These are phyloP conservation scores for Eucalyptus polybractea DNA, from an alignment of 345 rosid genomes.

Conservation along the genomic window DNA sequence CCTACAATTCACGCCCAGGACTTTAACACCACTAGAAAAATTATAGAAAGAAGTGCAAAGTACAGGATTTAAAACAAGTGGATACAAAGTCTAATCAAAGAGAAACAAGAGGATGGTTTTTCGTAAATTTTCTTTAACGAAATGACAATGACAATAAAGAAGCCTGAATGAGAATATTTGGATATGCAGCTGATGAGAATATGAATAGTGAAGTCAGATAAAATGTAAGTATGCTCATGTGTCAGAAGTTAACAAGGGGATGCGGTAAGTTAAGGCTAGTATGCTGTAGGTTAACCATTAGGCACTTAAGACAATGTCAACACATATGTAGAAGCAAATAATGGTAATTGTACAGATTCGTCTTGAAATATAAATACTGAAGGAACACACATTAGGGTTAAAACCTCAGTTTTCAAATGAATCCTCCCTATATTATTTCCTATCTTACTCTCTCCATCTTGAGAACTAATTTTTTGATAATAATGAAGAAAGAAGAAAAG, in stretches of 20 bases:
- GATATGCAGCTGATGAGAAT: not conserved
- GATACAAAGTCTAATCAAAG: not conserved
- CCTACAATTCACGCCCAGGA: not conserved
- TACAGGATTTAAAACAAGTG: not conserved
- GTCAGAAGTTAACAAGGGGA: not conserved
- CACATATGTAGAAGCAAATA: not conserved
- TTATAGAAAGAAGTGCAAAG: not conserved
- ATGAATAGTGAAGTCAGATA: not conserved
- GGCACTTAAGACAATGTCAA: not conserved
- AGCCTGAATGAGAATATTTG: not conserved
- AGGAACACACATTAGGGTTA: not conserved
- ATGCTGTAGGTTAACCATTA: not conserved
- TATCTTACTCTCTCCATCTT: not conserved
- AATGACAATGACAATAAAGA: not conserved
- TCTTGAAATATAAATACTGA: not conserved
- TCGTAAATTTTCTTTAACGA: not conserved
- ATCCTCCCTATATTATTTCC: not conserved
- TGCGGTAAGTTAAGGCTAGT: not conserved
- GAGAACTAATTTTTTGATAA: not conserved
- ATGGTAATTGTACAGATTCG: not conserved
- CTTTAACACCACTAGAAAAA: not conserved
- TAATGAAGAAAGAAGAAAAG: not conserved
- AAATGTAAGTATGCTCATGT: not conserved
- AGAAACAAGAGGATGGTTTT: not conserved
- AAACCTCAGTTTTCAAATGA: not conserved